Conservation (phyloP, 2,329 filamentous ascomycete species). For the Davidsoniella australis region DNA sequence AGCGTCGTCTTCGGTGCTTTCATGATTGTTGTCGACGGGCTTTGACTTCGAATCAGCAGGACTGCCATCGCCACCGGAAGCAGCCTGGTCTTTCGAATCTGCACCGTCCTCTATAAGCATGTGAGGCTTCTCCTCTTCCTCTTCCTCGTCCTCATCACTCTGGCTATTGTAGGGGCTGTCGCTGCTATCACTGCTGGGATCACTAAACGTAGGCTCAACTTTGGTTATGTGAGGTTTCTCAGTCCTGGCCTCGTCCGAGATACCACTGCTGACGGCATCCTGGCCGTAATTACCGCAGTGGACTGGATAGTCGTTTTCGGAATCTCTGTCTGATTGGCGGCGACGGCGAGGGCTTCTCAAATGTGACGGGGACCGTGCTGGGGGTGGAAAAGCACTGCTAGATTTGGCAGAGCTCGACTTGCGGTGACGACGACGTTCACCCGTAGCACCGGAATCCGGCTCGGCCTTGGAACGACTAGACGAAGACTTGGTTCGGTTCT, state of each 20-base stretch:
- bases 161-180: no score
- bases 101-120: background rate
- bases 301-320: background rate
- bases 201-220: background rate
- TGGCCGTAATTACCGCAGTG: background rate
- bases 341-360: background rate
- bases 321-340: background rate
- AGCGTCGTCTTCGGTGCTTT: background rate
- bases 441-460: background rate
- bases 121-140: background rate
- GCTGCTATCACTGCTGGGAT: no score
- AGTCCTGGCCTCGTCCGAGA: background rate
- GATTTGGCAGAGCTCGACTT: constrained; percentile 5
- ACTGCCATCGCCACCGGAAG: background rate
- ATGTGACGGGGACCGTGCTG: background rate
- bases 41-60: background rate
- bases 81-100: background rate
- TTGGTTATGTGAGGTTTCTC: background rate
- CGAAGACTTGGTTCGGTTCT: constrained; percentile 2
- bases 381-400: background rate
- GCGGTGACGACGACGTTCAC: background rate
- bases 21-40: background rate
- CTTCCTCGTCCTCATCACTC: background rate
- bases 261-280: background rate
- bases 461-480: constrained; percentile 5